A percentile compares a stretch with the other conserved stretches of the same genome.
phyloP scores from a whole-genome alignment of 2,329 filamentous ascomycete genomes.

The Aspergillus sojae region DNA sequence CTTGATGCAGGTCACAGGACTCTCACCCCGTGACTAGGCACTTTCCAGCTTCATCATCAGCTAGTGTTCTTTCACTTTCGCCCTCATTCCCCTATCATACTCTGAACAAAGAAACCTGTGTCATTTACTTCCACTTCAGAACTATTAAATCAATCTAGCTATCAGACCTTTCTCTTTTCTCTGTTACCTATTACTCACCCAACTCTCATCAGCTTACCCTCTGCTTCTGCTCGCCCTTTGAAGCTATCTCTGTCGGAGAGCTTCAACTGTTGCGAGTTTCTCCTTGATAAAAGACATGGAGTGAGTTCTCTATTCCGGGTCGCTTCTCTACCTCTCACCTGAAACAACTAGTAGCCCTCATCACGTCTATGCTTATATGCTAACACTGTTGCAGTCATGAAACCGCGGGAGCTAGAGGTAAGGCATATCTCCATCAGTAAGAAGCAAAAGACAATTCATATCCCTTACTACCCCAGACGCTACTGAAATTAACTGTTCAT shows the following conservation, averaged over 20 bases:
- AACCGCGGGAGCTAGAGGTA: conserved; percentile 28
- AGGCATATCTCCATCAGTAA: background rate
- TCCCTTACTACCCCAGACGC: background rate
- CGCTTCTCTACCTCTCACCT: background rate
- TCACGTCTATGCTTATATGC: background rate
- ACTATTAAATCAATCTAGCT: background rate
- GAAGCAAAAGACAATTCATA: background rate
- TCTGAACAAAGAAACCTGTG: background rate
- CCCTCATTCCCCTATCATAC: background rate
- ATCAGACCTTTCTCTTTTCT: background rate
- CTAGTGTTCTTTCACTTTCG: background rate
- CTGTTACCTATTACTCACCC: background rate
- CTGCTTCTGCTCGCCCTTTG: background rate
- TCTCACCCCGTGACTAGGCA: background rate
- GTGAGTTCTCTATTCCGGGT: conserved; percentile 10
- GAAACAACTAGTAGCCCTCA: background rate
- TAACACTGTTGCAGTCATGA: conserved; percentile 22
- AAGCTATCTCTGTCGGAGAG: background rate
- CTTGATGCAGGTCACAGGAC: background rate
- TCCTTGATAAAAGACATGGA: conserved; percentile 11
- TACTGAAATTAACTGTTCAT: background rate
- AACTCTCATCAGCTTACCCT: background rate
- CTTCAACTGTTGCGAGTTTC: background rate
- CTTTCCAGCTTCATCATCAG: background rate
- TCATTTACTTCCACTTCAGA: background rate